Evolutionary conservation across 371 early-diverging fungal genomes (phyloP), one percentile per base, ranked within the genome.

Genomic region (Parasitella parasitica): DNA sequence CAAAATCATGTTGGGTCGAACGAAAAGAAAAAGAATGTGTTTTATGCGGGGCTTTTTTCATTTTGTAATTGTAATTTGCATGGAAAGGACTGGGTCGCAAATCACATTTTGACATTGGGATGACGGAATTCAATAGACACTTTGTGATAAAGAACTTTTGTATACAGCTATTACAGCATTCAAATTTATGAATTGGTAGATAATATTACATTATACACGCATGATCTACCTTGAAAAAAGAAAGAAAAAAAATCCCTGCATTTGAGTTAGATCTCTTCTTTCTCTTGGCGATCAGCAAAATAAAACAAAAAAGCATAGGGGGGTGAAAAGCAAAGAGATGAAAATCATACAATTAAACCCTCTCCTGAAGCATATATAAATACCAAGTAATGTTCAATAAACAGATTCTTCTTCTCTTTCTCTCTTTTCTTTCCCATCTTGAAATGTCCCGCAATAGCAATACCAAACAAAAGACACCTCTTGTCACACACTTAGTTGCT

Each of bases 401-500:
- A 28, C 13, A 57, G n/a, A n/a, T 11, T 18, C 32, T 49, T n/a
- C 16, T 15, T 49, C n/a, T 48, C 16, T 18, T 22, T 26, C n/a
- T 50, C 51, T 16, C 6, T 37, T 24, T 46, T 59, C 20, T 59
- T 50, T 24, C 2, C 6, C 11, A 8, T 48, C 6, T 37, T 11
- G 3, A 57, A 35, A 61, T 61, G 61, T 39, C 61, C 43, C 54
- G 75, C 62, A 74, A 71, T 59, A 57, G 56, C 56, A 58, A 59
- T 27, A 61, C 34, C 32, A 61, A 57, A 6, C 57, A 72, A 53
- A 73, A 76, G 54, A 79, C 80, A 6, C 75, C 82, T 38, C 76
- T 89, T 22, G 62, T 85, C 28, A 86, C 85, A 15, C 92, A 92
- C 71, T 73, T 93, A 57, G 70, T 93, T 20, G 94, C 96, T 11